Base-by-base conservation (phyloP, 108 stramenopile species). In the Skeletonema grethae region DNA sequence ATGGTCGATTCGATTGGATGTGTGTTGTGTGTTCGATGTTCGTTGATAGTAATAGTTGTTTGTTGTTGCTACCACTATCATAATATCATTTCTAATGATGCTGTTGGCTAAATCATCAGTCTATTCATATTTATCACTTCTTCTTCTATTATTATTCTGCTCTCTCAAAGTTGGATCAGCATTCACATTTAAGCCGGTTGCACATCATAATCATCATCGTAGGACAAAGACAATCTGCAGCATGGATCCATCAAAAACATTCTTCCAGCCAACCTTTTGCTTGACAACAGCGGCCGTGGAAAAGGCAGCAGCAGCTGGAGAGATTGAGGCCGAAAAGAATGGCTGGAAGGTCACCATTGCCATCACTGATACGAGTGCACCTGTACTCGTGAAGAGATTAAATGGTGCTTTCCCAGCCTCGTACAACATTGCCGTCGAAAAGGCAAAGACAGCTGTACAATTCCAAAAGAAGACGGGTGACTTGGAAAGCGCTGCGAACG, bases 311-410 rank as follows among this genome's bases (percentile, higher is more conserved):
- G 59, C 48, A 18, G 77, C 82, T 4, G 82, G 77, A 29, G 66
- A 74, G 25, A 11, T 55, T 32, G 67, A 68, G 43, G 82, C 82
- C 29, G 22, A 45, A 22, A 50, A 25, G 35, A 79, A 83, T 55
- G 73, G 67, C 15, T 83, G 76, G 76, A 73, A 79, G 20, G 82
- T 83, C 7, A 83, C 77, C 7, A 83, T 83, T 45, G 66, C 67
- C 12, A 70, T 83, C 38, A 55, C 64, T 25, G 82, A 83, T 62
- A 63, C 73, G 32, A 77, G 80, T 29, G 84, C 68, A 11, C 84
- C 84, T 2, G 12, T 84, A 0, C 61, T 69, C 8, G 76, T 80
- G 0, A 78, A 71, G 15, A 38, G 84, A 25, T 77, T 34, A 16
- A 67, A 74, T 63, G 75, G 60, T 8, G 76, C 84, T 4, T 82